Percentiles rank a stretch among this genome's conserved stretches.
Evolutionary conservation across 768 basidiomycete species (phyloP).

Genomic region (Boletus vinaceobasis): DNA sequence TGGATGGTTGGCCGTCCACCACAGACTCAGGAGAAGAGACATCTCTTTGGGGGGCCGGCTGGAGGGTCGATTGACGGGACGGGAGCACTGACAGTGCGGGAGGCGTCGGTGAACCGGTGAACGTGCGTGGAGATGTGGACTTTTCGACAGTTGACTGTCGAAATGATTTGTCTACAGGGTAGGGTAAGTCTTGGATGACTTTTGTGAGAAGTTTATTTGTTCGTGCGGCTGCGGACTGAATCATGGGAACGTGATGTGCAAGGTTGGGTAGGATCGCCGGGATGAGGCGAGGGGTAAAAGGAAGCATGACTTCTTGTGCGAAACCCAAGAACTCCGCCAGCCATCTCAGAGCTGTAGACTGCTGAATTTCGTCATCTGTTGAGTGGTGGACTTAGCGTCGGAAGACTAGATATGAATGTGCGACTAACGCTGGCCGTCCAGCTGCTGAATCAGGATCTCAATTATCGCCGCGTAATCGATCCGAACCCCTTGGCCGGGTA

Average conservation of each 20-base stretch:
- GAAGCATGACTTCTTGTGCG: slow-evolving; percentile 87
- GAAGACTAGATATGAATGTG: slow-evolving; percentile 1
- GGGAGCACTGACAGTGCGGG: slow-evolving; percentile 36
- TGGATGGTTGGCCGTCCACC: slow-evolving; percentile 30
- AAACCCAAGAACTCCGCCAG: slow-evolving; percentile 86
- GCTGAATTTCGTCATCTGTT: slow-evolving; percentile 86
- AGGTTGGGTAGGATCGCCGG: slow-evolving; percentile 92
- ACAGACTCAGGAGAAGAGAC: slow-evolving; percentile 44
- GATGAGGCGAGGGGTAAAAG: slow-evolving; percentile 90
- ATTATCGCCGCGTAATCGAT: slow-evolving; percentile 91
- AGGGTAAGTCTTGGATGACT: slow-evolving; percentile 83
- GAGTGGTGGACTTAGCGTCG: background rate
- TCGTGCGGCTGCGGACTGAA: slow-evolving; percentile 79
- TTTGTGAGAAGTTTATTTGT: slow-evolving; percentile 83
- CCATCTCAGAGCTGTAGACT: slow-evolving; percentile 93
- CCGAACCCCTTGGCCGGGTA: slow-evolving; percentile 89
- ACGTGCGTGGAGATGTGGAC: slow-evolving; percentile 34
- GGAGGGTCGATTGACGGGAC: slow-evolving; percentile 50
- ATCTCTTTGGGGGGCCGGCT: slow-evolving; percentile 44
- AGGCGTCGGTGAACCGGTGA: slow-evolving; percentile 57
- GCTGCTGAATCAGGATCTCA: slow-evolving; percentile 86
- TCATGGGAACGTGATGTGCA: slow-evolving; percentile 85
- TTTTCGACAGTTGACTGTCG: slow-evolving; percentile 26
- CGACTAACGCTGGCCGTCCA: slow-evolving; percentile 76
- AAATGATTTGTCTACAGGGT: slow-evolving; percentile 51